phyloP scores from a whole-genome alignment of 1,284 basidiomycete species.

The Rhodotorula sp. region DNA sequence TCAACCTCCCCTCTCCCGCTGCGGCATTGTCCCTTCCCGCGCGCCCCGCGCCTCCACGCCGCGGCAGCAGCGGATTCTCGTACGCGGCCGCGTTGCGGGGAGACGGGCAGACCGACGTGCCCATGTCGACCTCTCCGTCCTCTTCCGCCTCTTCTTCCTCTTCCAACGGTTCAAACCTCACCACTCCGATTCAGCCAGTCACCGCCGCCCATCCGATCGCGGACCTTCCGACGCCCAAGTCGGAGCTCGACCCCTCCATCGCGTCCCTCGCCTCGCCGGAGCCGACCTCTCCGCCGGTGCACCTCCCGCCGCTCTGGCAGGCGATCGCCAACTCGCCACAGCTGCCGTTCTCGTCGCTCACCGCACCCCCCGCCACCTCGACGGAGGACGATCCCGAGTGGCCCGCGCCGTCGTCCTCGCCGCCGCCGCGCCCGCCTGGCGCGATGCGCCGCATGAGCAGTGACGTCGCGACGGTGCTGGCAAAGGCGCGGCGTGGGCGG shows the following conservation, averaged over 20 bases:
- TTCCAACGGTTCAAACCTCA: neutral
- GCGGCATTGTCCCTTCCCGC: neutral
- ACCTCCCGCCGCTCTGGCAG: conserved; percentile 9
- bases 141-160: neutral
- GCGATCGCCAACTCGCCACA: neutral
- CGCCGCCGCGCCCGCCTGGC: neutral
- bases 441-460: conserved; percentile 9
- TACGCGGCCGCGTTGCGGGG: conserved; percentile 25
- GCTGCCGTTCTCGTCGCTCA: neutral
- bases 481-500: neutral
- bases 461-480: conserved; percentile 14
- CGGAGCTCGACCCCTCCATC: conserved; percentile 6
- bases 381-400: neutral
- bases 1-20: neutral
- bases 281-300: neutral
- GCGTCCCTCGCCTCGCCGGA: neutral
- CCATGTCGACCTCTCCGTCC: neutral
- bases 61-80: conserved; percentile 12
- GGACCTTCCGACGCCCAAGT: conserved; percentile 26
- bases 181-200: neutral
- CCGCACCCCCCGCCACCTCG: neutral
- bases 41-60: neutral
- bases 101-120: neutral
- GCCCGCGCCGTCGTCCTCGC: conserved; percentile 7
- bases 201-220: conserved; percentile 1